Evolutionary conservation across 768 basidiomycete species (phyloP).

Genomic region (Rhodocollybia butyracea): DNA sequence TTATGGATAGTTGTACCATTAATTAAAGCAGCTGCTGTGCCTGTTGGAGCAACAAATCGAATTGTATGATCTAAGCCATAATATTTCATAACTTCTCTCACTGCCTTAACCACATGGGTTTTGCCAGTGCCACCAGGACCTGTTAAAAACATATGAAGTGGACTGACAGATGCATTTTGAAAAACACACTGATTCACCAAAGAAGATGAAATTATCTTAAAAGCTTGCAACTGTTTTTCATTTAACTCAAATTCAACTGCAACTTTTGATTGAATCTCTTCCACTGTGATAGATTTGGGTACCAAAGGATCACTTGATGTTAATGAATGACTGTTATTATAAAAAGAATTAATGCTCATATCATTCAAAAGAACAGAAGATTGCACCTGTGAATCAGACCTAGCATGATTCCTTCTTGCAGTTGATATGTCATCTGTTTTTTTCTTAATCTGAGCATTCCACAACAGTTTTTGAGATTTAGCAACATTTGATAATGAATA

Average conservation of each 20-base stretch:
- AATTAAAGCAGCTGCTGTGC: conserved; percentile 25
- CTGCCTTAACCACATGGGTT: conserved; percentile 24
- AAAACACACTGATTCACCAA: conserved; percentile 1
- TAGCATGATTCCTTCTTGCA: neutral
- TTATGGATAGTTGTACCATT: conserved; percentile 26
- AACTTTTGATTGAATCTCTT: too few relatives aligned
- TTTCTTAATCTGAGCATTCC: too few relatives aligned
- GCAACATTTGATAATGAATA: too few relatives aligned
- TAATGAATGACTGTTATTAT: neutral
- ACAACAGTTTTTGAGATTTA: too few relatives aligned
- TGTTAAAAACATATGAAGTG: conserved; percentile 18
- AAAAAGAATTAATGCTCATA: neutral
- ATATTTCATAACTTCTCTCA: conserved; percentile 18
- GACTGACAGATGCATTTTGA: conserved; percentile 2
- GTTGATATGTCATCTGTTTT: too few relatives aligned
- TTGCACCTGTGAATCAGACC: neutral
- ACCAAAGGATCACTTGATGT: too few relatives aligned
- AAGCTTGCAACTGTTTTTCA: conserved; percentile 14
- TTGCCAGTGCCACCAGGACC: conserved; percentile 32
- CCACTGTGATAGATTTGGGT: too few relatives aligned
- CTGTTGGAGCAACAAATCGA: conserved; percentile 26
- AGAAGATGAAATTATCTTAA: neutral
- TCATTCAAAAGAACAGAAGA: neutral
- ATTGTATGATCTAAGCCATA: conserved; percentile 20
- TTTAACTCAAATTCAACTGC: conserved; percentile 9